A percentile compares a stretch with the other conserved stretches of the same genome.
These are phyloP conservation scores for Panaeolus papilionaceus DNA, from an alignment of 768 basidiomycete genomes.

Conservation along the genomic window DNA sequence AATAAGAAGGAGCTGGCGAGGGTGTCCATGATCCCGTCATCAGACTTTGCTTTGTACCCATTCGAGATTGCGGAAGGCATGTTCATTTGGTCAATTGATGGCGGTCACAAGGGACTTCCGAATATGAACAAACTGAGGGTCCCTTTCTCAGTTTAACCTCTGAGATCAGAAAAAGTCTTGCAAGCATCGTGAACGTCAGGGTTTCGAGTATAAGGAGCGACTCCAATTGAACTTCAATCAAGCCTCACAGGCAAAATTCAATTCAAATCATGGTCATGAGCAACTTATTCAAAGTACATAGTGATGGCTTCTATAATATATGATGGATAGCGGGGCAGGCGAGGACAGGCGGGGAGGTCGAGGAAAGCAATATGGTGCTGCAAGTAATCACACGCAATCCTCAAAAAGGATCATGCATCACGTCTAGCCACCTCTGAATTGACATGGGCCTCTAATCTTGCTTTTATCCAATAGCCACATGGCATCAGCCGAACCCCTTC, in stretches of 20 bases:
- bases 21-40: neutral
- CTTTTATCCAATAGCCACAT: neutral
- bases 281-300: neutral
- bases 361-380: neutral
- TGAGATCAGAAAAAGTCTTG: neutral
- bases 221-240: too few species aligned
- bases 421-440: neutral
- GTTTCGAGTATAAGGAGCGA: neutral
- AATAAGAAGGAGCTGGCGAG: neutral
- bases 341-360: neutral
- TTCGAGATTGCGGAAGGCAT: neutral
- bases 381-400: neutral
- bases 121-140: neutral
- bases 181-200: neutral
- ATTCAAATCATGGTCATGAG: neutral
- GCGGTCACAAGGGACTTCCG: neutral
- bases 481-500: neutral
- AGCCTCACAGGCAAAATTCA: neutral
- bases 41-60: neutral
- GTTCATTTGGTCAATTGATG: neutral
- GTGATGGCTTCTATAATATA: neutral
- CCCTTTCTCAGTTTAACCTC: too few species aligned
- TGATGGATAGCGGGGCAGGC: neutral
- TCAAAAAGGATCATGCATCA: conserved; percentile 4
- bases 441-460: neutral